Conservation (phyloP, 805 yeast genomes). For the Candida maris region DNA sequence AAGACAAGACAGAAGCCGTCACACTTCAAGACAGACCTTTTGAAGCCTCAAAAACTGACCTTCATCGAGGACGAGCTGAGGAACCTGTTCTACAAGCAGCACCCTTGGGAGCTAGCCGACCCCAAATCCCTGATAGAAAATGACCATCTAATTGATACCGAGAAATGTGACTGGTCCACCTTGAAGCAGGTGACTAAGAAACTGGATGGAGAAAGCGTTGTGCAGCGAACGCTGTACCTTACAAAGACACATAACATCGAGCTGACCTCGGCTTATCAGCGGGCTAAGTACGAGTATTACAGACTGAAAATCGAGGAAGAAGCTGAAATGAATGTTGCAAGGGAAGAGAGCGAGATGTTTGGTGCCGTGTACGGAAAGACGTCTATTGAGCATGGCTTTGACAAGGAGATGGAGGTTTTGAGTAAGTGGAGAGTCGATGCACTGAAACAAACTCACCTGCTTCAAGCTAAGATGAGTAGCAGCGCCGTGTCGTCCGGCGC, state of each 20-base stretch:
- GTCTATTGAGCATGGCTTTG: conserved; percentile 62
- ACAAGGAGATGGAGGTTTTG: conserved; percentile 65
- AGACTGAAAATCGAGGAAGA: conserved; percentile 81
- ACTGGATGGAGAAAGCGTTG: conserved; percentile 86
- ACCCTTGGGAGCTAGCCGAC: conserved; percentile 96
- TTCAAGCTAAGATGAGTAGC: conserved; percentile 42
- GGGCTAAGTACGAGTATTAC: conserved; percentile 86
- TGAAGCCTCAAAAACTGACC: conserved; percentile 49
- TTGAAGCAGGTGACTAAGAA: conserved; percentile 70
- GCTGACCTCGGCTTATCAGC: conserved; percentile 70
- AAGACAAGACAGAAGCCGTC: conserved; percentile 44
- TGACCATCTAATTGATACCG: conserved; percentile 49
- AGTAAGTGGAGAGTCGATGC: conserved; percentile 76
- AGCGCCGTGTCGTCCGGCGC: conserved; percentile 23
- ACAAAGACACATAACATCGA: conserved; percentile 35
- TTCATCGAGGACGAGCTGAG: conserved; percentile 80
- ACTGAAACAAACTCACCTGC: conserved; percentile 53
- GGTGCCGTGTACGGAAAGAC: conserved; percentile 72
- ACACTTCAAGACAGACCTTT: conserved; percentile 40
- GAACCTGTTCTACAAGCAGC: conserved; percentile 79
- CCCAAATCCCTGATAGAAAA: conserved; percentile 83
- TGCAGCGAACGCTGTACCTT: conserved; percentile 65
- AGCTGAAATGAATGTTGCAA: conserved; percentile 61
- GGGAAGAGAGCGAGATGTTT: conserved; percentile 81
- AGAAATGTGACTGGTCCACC: conserved; percentile 67